These are phyloP conservation scores for Diophrys appendiculata DNA, from an alignment of 73 alveolate species.

Conservation along the genomic window DNA sequence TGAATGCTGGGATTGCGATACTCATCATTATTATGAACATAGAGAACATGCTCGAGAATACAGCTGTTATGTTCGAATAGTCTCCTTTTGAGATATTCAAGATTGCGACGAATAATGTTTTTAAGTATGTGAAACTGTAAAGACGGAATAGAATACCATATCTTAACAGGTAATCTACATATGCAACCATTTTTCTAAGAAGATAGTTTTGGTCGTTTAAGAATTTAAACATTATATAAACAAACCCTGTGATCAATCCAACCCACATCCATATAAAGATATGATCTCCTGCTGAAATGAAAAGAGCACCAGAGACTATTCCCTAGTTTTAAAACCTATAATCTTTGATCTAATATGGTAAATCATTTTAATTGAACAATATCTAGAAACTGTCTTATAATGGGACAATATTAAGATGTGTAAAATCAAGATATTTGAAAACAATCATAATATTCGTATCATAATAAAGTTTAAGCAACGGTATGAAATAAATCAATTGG, in stretches of 20 bases:
- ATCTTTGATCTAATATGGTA: neutral
- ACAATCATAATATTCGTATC: neutral
- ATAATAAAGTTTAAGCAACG: conserved; percentile 8
- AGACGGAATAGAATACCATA: neutral
- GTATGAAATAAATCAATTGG: conserved; percentile 22
- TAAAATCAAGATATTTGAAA: neutral
- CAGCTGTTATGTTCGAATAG: neutral
- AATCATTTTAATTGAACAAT: neutral
- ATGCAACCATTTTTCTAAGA: neutral
- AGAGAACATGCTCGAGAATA: neutral
- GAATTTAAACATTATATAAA: neutral
- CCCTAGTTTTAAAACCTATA: neutral
- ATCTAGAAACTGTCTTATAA: neutral
- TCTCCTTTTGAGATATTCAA: neutral
- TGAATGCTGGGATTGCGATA: neutral
- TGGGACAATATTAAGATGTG: neutral
- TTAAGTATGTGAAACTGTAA: neutral
- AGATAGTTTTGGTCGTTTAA: too few species aligned
- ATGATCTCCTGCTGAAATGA: neutral
- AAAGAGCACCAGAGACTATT: neutral
- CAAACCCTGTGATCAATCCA: neutral
- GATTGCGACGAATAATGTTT: neutral
- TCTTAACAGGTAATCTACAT: neutral
- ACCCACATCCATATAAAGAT: neutral
- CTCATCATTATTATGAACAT: neutral